These are phyloP conservation scores for Podila horticola DNA, from an alignment of 192 early-diverging fungal species.

Conservation along the genomic window DNA sequence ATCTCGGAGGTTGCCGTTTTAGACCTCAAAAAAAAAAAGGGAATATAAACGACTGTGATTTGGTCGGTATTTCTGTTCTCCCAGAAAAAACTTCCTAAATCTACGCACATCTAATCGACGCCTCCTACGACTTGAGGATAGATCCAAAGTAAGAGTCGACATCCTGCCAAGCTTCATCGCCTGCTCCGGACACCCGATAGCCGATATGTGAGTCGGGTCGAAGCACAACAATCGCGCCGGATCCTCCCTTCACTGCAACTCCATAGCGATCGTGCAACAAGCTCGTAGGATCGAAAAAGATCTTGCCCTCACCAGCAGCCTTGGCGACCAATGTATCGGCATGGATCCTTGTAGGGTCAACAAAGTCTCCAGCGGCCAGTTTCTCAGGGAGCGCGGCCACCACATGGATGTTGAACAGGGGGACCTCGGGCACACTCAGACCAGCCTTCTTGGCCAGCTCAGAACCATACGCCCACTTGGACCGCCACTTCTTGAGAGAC, in stretches of 20 bases:
- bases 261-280: constrained; percentile 34
- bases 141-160: constrained; percentile 28
- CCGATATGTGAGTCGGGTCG: constrained; percentile 47
- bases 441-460: not conserved
- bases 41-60: too few species aligned
- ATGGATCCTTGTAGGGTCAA: constrained; percentile 27
- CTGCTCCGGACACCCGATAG: constrained; percentile 29
- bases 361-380: constrained; percentile 7
- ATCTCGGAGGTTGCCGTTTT: too few species aligned
- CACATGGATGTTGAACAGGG: constrained; percentile 35
- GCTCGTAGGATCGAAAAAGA: constrained; percentile 9
- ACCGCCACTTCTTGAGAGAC: constrained; percentile 21
- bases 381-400: constrained; percentile 22
- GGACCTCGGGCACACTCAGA: not conserved
- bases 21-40: too few species aligned
- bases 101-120: not conserved
- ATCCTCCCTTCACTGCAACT: constrained; percentile 27
- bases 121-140: constrained; percentile 9
- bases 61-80: too few species aligned
- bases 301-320: constrained; percentile 13
- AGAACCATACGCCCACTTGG: constrained; percentile 17
- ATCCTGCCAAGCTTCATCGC: constrained; percentile 32
- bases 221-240: constrained; percentile 30
- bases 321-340: constrained; percentile 20
- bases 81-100: too few species aligned